Evolutionary conservation across 176 grass and related monocot genomes (phyloP), one percentile per base, ranked within the genome.

Genomic region (sorghum (Sorghum bicolor)): DNA sequence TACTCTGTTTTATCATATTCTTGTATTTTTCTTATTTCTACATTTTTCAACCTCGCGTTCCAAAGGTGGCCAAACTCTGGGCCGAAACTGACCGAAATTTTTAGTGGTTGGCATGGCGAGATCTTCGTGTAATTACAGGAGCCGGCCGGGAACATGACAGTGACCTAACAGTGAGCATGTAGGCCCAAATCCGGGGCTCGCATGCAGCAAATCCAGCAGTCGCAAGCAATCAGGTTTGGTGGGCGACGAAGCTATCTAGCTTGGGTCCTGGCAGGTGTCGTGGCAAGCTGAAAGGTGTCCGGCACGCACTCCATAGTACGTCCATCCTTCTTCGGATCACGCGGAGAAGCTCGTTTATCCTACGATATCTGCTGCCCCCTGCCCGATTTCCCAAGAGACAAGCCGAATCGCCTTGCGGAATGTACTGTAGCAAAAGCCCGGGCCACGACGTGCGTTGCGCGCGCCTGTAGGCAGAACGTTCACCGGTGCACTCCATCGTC

Each of bases 371-470:
- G 24, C 66, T 28, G n/a, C 57, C 65, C 70, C 32, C 43, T 64
- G 66, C 79, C 73, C 79, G 73, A 25, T 72, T 86, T 57, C 47
- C 79, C 79, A 73, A 73, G 34, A 65, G 83, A 86, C 78, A 72
- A 1, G 9, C 79, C 39, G 83, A 86, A 86, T 78, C 79, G 10
- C 22, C 53, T 37, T 34, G 57, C 79, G 71, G 79, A 82, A 78
- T 82, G 88, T 52, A 9, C 17, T 22, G 50, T 78, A 57, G 34
- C 78, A 30, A 77, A 72, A 77, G 57, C 72, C 55, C 22, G 48
- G 72, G 76, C 40, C 69, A 76, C 65, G 83, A 58, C 43, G 64
- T 77, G 64, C 73, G 72, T 77, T 77, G 40, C 72, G 65, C 72
- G 53, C 65, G 8, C 41, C 64, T 44, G 64, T 47, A 67, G 29